Conservation (phyloP, 805 yeast species). For the Candida maris region DNA sequence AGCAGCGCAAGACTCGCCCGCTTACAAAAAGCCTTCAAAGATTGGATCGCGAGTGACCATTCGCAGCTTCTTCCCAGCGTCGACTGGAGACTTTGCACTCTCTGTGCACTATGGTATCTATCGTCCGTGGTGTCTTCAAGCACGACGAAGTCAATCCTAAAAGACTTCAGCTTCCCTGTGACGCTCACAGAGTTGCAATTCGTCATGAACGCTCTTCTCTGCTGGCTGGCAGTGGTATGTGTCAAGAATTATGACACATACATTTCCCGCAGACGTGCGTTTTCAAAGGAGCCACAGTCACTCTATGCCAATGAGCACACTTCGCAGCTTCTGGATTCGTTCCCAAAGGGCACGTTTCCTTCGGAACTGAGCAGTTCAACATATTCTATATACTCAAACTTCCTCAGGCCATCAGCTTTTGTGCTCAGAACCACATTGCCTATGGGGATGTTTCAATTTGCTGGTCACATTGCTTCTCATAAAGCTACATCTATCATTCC, state of each 20-base stretch:
- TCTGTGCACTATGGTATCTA: constrained; percentile 78
- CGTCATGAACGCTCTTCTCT: constrained; percentile 60
- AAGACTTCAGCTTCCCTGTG: constrained; percentile 72
- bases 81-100: constrained; percentile 29
- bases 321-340: constrained; percentile 22
- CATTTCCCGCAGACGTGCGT: constrained; percentile 25
- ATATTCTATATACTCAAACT: constrained; percentile 31
- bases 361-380: constrained; percentile 26
- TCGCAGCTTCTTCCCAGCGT: constrained; percentile 19
- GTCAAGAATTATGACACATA: constrained; percentile 32
- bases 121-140: constrained; percentile 79
- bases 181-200: constrained; percentile 88
- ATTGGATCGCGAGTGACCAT: constrained; percentile 6
- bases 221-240: constrained; percentile 36
- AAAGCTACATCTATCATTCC: constrained; percentile 90
- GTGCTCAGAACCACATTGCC: constrained; percentile 73
- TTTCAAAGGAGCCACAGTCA: constrained; percentile 30
- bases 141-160: constrained; percentile 73
- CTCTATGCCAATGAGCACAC: constrained; percentile 20
- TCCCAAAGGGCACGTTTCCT: constrained; percentile 53
- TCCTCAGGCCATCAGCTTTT: constrained; percentile 51
- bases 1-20: constrained; percentile 8
- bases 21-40: constrained; percentile 6
- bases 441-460: constrained; percentile 90
- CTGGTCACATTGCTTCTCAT: constrained; percentile 88